Evolutionary conservation across 768 basidiomycete genomes (phyloP).

Genomic region (Suillus alpinus): DNA sequence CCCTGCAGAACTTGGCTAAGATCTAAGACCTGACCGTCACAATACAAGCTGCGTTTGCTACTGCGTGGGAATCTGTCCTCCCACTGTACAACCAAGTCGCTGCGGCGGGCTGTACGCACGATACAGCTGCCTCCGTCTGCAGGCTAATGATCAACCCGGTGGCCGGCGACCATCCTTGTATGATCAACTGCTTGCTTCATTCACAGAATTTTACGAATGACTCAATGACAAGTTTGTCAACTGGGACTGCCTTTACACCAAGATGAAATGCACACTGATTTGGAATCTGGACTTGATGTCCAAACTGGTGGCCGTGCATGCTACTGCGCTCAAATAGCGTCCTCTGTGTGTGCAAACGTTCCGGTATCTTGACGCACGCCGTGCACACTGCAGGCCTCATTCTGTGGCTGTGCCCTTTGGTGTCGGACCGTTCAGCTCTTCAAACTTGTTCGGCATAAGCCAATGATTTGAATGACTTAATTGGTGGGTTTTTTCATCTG

Average conservation of each 20-base stretch:
- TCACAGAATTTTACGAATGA: not conserved
- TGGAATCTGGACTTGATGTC: not conserved
- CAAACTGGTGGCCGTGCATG: not conserved
- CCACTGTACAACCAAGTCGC: not conserved
- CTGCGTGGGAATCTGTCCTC: not conserved
- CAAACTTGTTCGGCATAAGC: not conserved
- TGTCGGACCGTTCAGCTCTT: not conserved
- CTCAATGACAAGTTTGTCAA: not conserved
- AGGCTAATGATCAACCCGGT: not conserved
- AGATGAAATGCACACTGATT: not conserved
- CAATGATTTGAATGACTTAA: not conserved
- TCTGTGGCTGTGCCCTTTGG: not conserved
- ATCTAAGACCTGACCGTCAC: slow-evolving; percentile 2
- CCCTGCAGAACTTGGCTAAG: slow-evolving; percentile 3
- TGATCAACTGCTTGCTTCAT: not conserved
- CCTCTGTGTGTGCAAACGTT: not conserved
- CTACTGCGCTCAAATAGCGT: not conserved
- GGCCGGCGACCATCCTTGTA: not conserved
- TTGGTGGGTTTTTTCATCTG: not conserved
- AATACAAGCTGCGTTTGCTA: slow-evolving; percentile 1
- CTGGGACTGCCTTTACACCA: not conserved
- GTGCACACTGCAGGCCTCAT: not conserved
- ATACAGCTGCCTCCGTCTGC: not conserved
- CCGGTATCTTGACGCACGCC: not conserved
- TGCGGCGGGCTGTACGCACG: not conserved